Evolutionary conservation across 2,329 filamentous ascomycete genomes (phyloP).

Genomic region (Penicillium paneum): DNA sequence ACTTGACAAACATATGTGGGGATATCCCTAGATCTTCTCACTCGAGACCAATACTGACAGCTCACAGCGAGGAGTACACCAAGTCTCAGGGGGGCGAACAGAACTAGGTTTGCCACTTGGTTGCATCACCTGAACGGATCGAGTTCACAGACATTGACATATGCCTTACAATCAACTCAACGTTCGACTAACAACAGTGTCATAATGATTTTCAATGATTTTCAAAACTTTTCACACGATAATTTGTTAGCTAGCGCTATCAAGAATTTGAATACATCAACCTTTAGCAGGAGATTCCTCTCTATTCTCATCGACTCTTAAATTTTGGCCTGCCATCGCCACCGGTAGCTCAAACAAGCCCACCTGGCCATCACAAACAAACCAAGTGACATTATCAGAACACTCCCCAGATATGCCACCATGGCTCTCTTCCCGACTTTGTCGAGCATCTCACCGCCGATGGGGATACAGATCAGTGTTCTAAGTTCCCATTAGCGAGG

Average conservation of each 20-base stretch:
- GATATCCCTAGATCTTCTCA: background rate
- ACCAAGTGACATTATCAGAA: constrained; percentile 39
- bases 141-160: background rate
- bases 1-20: constrained; percentile 28
- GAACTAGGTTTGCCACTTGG: constrained; percentile 3
- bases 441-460: constrained; percentile 50
- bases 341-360: constrained; percentile 40
- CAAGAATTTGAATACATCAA: background rate
- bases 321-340: constrained; percentile 39
- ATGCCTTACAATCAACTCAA: background rate
- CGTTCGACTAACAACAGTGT: background rate
- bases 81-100: constrained; percentile 20
- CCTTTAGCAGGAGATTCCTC: background rate
- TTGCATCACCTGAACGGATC: background rate
- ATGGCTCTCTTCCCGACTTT: constrained; percentile 46
- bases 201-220: background rate
- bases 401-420: constrained; percentile 46
- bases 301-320: constrained; percentile 11
- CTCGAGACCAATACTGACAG: background rate
- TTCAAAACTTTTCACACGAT: background rate
- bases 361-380: constrained; percentile 38
- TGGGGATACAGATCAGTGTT: constrained; percentile 48
- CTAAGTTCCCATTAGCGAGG: constrained; percentile 12
- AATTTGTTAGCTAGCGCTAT: background rate
- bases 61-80: constrained; percentile 15